Conservation (phyloP, 805 yeast genomes). For the Aciculoconidium aculeatum region DNA sequence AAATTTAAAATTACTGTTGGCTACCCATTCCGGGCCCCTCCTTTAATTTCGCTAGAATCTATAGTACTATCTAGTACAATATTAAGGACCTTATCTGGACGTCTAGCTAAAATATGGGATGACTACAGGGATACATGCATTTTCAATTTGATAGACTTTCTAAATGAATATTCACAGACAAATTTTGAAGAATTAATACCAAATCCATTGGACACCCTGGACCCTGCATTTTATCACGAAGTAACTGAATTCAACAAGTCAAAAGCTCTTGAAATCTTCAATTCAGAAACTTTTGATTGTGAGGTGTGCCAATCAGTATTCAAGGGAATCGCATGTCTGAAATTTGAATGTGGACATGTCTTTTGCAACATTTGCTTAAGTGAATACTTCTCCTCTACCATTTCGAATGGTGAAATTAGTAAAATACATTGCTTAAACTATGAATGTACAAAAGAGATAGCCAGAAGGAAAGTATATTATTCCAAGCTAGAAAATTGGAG, state of each 20-base stretch:
- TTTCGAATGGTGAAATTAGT: slow-evolving; percentile 43
- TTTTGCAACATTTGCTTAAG: slow-evolving; percentile 53
- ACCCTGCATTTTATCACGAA: slow-evolving; percentile 2
- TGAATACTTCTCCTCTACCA: slow-evolving; percentile 37
- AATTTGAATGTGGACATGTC: slow-evolving; percentile 56
- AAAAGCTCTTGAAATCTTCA: slow-evolving; percentile 20
- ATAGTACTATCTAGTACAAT: slow-evolving; percentile 22
- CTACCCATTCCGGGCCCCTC: slow-evolving; percentile 30
- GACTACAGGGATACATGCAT: slow-evolving; percentile 32
- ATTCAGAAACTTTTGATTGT: slow-evolving; percentile 39
- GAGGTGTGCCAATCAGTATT: slow-evolving; percentile 50
- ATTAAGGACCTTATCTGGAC: slow-evolving; percentile 9
- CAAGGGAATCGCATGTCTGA: slow-evolving; percentile 38
- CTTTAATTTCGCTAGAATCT: slow-evolving; percentile 20
- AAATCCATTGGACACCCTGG: background rate
- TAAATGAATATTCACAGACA: slow-evolving; percentile 21
- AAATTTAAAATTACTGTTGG: slow-evolving; percentile 22
- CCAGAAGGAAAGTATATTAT: slow-evolving; percentile 12
- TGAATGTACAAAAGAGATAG: slow-evolving; percentile 32
- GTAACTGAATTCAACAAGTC: slow-evolving; percentile 16
- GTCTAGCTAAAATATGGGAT: slow-evolving; percentile 28
- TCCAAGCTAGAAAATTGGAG: slow-evolving; percentile 15
- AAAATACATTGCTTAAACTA: slow-evolving; percentile 56
- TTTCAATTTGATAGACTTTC: slow-evolving; percentile 38
- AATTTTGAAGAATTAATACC: slow-evolving; percentile 7